Percentiles rank a stretch among this genome's conserved stretches.
These are phyloP conservation scores for Lasiodiplodia theobromae DNA, from an alignment of 2,329 filamentous ascomycete genomes.

Conservation along the genomic window DNA sequence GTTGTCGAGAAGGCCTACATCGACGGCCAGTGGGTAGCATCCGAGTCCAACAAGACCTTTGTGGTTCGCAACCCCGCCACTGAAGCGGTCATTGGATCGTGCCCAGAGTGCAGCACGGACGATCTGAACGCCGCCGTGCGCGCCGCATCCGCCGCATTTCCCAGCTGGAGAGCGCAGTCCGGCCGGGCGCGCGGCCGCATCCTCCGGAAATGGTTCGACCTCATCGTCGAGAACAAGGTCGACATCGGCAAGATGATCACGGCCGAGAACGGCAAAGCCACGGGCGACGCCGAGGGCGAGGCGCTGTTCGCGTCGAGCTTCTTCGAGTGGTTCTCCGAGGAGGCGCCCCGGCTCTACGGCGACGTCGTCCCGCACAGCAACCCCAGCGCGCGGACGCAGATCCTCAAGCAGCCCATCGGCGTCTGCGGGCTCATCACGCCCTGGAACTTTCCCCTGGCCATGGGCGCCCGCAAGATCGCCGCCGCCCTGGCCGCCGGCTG, in stretches of 20 bases:
- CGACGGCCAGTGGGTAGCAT: constrained; percentile 30
- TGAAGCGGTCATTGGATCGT: neutral
- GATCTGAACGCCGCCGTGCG: neutral
- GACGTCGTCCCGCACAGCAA: constrained; percentile 64
- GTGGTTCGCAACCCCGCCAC: neutral
- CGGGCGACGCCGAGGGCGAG: constrained; percentile 57
- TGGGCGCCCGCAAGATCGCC: constrained; percentile 38
- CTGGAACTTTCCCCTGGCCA: neutral
- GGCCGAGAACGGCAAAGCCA: constrained; percentile 82
- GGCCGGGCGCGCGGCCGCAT: constrained; percentile 10
- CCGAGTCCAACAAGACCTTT: neutral
- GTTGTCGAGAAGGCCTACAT: constrained; percentile 29
- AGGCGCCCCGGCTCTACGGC: constrained; percentile 68
- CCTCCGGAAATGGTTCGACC: neutral
- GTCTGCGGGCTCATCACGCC: constrained; percentile 52
- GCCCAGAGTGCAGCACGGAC: constrained; percentile 1
- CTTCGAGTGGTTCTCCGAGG: constrained; percentile 65
- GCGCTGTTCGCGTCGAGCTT: constrained; percentile 48
- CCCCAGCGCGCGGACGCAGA: constrained; percentile 66
- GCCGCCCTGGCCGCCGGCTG: constrained; percentile 46
- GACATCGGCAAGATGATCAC: constrained; percentile 81
- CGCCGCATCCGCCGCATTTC: constrained; percentile 5
- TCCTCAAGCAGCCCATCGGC: constrained; percentile 67
- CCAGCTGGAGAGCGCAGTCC: neutral
- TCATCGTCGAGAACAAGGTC: constrained; percentile 68